A percentile compares a stretch with the other conserved stretches of the same genome.
phyloP scores from a whole-genome alignment of 2,329 filamentous ascomycete species.

The Ploettnerulaceae sp. region DNA sequence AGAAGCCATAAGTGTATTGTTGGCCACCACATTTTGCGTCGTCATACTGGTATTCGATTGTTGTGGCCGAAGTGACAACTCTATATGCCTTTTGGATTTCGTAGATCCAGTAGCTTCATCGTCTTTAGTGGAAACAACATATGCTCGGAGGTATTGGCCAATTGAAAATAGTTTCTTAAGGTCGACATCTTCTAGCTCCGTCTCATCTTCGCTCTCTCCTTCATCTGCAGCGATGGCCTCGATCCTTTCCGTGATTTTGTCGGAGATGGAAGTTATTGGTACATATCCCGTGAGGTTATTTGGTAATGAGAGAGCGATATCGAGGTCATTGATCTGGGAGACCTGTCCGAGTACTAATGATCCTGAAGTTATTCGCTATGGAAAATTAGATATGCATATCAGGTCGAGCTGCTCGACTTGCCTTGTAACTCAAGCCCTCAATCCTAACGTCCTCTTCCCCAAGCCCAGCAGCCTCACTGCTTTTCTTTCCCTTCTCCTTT shows the following conservation, averaged over 20 bases:
- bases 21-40: constrained; percentile 66
- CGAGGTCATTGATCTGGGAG: constrained; percentile 70
- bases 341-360: constrained; percentile 86
- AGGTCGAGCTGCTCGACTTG: constrained; percentile 37
- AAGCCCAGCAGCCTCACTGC: constrained; percentile 41
- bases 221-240: constrained; percentile 60
- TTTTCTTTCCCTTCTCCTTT: constrained; percentile 49
- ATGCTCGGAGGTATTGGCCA: constrained; percentile 84
- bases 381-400: constrained; percentile 32
- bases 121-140: constrained; percentile 73
- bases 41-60: constrained; percentile 72
- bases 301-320: constrained; percentile 77
- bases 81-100: constrained; percentile 71
- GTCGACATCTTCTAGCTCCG: constrained; percentile 58
- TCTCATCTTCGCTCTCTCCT: constrained; percentile 50
- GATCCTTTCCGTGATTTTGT: constrained; percentile 69
- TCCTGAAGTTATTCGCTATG: constrained; percentile 74
- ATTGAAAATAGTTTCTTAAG: constrained; percentile 70
- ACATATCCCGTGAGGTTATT: constrained; percentile 92
- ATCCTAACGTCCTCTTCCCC: constrained; percentile 60
- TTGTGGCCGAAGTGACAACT: constrained; percentile 76
- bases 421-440: constrained; percentile 86
- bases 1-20: constrained; percentile 79
- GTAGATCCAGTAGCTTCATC: constrained; percentile 43
- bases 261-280: constrained; percentile 86